phyloP scores from a whole-genome alignment of 768 basidiomycete species.

The Boletus sp. region DNA sequence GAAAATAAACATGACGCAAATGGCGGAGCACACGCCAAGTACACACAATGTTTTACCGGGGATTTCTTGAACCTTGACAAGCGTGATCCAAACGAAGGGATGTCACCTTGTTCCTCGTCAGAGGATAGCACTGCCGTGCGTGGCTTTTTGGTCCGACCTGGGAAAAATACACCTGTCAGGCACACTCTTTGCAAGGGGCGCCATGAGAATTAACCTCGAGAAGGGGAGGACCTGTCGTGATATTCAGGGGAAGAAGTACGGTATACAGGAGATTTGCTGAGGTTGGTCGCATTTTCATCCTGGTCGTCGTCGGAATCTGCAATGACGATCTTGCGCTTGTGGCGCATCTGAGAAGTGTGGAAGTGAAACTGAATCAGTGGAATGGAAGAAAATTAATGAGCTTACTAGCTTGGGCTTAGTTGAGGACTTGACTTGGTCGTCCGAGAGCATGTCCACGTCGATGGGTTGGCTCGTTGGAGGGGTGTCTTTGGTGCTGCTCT shows the following conservation, averaged over 20 bases:
- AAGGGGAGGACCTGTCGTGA: conserved; percentile 26
- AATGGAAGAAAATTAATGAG: not conserved
- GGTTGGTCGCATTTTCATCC: conserved; percentile 4
- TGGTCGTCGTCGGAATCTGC: conserved; percentile 74
- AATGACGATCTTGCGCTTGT: conserved; percentile 67
- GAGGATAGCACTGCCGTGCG: conserved; percentile 52
- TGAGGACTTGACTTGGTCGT: conserved; percentile 43
- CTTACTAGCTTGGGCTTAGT: conserved; percentile 35
- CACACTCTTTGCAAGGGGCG: not conserved
- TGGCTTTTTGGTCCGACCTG: conserved; percentile 58
- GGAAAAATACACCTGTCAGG: conserved; percentile 9
- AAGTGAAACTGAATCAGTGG: not conserved
- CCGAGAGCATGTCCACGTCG: conserved; percentile 70
- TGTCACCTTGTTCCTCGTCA: conserved; percentile 45
- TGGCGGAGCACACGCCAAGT: not conserved
- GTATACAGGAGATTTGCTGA: conserved; percentile 15
- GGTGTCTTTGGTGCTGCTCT: conserved; percentile 50
- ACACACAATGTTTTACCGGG: conserved; percentile 51
- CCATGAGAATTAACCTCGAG: conserved; percentile 19
- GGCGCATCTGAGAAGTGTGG: conserved; percentile 31
- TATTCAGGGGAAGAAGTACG: conserved; percentile 30
- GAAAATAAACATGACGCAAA: conserved; percentile 7
- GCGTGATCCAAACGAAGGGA: conserved; percentile 53
- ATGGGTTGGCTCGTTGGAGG: conserved; percentile 79
- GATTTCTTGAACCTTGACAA: conserved; percentile 68